phyloP scores from a whole-genome alignment of 2,329 filamentous ascomycete genomes.

The Exophiala aquamarina region DNA sequence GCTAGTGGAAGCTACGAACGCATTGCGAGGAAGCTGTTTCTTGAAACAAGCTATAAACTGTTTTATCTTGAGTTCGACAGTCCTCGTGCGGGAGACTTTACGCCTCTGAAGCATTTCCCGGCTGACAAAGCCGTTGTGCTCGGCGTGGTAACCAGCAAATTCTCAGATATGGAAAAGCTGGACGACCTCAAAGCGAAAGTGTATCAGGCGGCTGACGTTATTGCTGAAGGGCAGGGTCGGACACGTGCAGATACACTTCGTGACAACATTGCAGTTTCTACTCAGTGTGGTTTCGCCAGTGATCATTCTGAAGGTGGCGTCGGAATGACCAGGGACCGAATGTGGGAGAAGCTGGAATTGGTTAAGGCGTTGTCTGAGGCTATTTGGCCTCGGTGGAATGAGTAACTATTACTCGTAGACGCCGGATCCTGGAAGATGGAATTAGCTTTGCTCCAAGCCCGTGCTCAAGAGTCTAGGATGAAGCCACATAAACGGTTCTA shows the following conservation, averaged over 20 bases:
- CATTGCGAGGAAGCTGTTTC: slow-evolving; percentile 20
- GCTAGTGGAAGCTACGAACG: slow-evolving; percentile 20
- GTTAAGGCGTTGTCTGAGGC: slow-evolving; percentile 71
- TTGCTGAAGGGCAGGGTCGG: slow-evolving; percentile 14
- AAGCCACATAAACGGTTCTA: too few species aligned
- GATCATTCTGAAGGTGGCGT: slow-evolving; percentile 67
- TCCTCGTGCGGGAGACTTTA: slow-evolving; percentile 23
- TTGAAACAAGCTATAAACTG: slow-evolving; percentile 13
- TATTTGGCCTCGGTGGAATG: slow-evolving; percentile 56
- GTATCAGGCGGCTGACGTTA: slow-evolving; percentile 13
- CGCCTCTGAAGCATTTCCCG: slow-evolving; percentile 18
- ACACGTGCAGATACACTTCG: slow-evolving; percentile 11
- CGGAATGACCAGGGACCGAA: slow-evolving; percentile 65
- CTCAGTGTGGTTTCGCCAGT: slow-evolving; percentile 73
- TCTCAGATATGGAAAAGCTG: slow-evolving; percentile 16
- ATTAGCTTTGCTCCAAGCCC: too few species aligned
- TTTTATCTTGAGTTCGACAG: slow-evolving; percentile 25
- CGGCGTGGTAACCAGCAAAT: slow-evolving; percentile 22
- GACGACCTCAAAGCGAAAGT: slow-evolving; percentile 12
- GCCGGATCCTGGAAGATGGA: too few species aligned
- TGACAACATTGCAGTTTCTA: slow-evolving; percentile 65
- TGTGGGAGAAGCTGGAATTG: slow-evolving; percentile 71
- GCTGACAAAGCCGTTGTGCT: slow-evolving; percentile 21
- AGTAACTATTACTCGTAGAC: too few species aligned
- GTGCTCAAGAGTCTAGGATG: too few species aligned